These are phyloP conservation scores for Zymoseptoria brevis DNA, from an alignment of 2,329 filamentous ascomycete genomes.

Conservation along the genomic window DNA sequence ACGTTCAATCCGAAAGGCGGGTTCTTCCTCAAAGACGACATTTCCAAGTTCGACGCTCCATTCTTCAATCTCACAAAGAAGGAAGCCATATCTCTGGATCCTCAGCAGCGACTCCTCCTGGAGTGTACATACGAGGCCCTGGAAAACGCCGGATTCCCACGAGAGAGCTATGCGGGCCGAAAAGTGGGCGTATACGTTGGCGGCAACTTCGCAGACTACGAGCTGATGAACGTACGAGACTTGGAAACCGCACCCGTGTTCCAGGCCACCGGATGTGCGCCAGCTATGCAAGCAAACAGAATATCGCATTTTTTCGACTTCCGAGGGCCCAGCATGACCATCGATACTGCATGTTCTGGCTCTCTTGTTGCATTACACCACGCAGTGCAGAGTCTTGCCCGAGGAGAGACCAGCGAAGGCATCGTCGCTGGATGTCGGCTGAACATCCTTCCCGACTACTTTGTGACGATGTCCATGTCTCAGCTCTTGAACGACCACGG, in stretches of 20 bases:
- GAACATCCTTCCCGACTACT: neutral
- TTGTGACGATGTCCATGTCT: neutral
- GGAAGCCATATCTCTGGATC: slow-evolving; percentile 18
- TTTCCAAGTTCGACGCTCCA: slow-evolving; percentile 12
- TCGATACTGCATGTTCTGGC: slow-evolving; percentile 11
- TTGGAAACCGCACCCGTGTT: slow-evolving; percentile 11
- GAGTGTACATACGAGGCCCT: slow-evolving; percentile 15
- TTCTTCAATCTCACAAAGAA: slow-evolving; percentile 15
- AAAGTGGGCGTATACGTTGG: slow-evolving; percentile 11
- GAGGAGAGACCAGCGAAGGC: neutral
- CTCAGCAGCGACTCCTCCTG: slow-evolving; percentile 16
- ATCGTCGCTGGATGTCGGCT: slow-evolving; percentile 1
- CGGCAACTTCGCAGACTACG: slow-evolving; percentile 9
- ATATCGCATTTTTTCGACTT: slow-evolving; percentile 13
- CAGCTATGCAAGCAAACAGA: slow-evolving; percentile 5
- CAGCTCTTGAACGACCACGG: slow-evolving; percentile 13
- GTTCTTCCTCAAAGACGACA: slow-evolving; percentile 13
- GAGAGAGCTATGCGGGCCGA: slow-evolving; percentile 5
- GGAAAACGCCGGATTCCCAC: slow-evolving; percentile 8
- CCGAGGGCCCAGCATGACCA: slow-evolving; percentile 7
- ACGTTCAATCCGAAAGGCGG: neutral
- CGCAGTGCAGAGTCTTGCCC: slow-evolving; percentile 1
- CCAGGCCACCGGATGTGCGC: slow-evolving; percentile 7
- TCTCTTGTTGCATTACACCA: slow-evolving; percentile 1
- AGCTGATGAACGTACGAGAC: slow-evolving; percentile 6